Evolutionary conservation across 345 rosid species (phyloP), one percentile per base, ranked within the genome.

Genomic region (Citropsis articulata): DNA sequence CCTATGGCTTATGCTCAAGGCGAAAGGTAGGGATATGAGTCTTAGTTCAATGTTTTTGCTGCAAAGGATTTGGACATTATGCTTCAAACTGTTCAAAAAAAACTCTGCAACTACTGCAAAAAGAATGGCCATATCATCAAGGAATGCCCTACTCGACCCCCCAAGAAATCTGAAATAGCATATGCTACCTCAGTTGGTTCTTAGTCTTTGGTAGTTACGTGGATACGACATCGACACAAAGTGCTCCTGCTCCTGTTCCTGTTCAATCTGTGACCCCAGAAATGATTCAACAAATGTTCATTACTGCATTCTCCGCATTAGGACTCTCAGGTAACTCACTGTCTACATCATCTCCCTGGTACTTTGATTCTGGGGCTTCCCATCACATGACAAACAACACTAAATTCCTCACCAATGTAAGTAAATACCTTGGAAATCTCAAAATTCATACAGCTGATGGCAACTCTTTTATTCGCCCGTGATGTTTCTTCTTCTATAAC

Each of bases 281-380:
- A 59, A 81, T 71, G 78, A 33, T 82, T 4, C 71, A 82, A 24
- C 48, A 73, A 24, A 78, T 82, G 56, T 74, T 60, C 4, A 18
- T 82, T 61, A 66, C 9, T 66, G 18, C 14, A 2, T 42, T 78
- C 62, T 81, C n/a, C n/a, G 2, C 66, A 48, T 72, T 72, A 28
- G 45, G 66, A 6, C 63, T 80, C 16, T 61, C 42, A 40, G 1
- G 55, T 48, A 14, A 48, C 14, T 16, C 55, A 13, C 2, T 2
- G 3, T n/a, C 68, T 57, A 48, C 21, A 48, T n/a, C n/a, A n/a
- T 56, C 50, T 31, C 61, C n/a, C 13, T 75, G 73, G 66, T 36
- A 31, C 12, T 55, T 76, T 33, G 66, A 76, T 55, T 53, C 1
- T 6, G 16, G 24, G 13, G 24, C 66, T 53, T 66, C 57, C 4